Percentiles rank a stretch among this genome's conserved stretches.
Evolutionary conservation across 768 basidiomycete genomes (phyloP).

Genomic region (Kondoa subrosea): DNA sequence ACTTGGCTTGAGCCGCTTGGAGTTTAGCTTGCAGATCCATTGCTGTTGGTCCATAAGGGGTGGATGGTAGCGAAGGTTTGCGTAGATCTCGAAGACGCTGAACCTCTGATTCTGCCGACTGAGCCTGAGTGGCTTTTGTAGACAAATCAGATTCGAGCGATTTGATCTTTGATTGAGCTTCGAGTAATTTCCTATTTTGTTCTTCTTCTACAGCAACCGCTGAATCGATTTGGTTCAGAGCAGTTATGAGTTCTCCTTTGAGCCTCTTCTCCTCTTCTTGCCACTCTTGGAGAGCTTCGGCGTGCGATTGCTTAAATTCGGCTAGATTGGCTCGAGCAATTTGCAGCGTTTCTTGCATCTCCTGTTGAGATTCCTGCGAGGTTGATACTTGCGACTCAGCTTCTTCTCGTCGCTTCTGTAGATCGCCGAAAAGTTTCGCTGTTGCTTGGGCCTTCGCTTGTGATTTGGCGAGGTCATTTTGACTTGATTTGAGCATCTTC

Average conservation of each 20-base stretch:
- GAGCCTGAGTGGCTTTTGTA: neutral
- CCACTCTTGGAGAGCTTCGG: neutral
- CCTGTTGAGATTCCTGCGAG: neutral
- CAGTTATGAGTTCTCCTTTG: neutral
- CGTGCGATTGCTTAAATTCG: neutral
- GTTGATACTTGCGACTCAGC: neutral
- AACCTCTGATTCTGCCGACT: neutral
- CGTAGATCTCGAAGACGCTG: neutral
- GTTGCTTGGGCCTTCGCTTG: neutral
- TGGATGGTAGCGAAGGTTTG: neutral
- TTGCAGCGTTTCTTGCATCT: neutral
- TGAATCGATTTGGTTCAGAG: neutral
- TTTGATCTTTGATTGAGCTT: neutral
- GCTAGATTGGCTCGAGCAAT: neutral
- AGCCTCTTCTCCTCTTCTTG: neutral
- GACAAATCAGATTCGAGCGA: neutral
- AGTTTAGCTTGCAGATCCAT: neutral
- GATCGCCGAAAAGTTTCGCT: neutral
- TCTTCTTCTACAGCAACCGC: neutral
- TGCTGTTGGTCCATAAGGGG: constrained; percentile 2
- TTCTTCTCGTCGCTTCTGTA: neutral
- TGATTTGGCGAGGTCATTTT: neutral
- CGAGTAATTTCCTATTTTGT: neutral
- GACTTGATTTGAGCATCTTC: neutral
- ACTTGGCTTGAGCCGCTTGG: neutral